Base-by-base conservation (phyloP, 805 yeast genomes). In the Naumovozyma baii region DNA sequence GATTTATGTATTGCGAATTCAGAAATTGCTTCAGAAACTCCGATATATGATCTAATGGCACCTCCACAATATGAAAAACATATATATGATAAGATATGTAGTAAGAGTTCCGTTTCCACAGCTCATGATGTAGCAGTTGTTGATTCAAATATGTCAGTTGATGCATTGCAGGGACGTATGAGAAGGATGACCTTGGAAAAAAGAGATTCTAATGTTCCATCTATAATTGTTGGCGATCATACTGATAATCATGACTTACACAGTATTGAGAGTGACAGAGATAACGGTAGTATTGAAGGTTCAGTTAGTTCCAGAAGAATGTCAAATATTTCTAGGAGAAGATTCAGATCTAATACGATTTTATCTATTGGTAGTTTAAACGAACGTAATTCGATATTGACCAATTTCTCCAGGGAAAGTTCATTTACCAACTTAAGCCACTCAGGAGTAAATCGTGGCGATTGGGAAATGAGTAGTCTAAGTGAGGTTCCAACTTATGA, bases 11-110 rank as follows among this genome's bases (percentile, higher is more conserved):
- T 29, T 29, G 31, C 15, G 13, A 29, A 29, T 12, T 29, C 15
- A 12, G 31, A 9, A 29, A 9, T 29, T 29, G 9, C 26, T 7
- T 22, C 26, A 7, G 26, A 22, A 10, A 22, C 26, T 22, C 26
- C 49, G 26, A 39, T 55, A 13, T 52, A 57, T 10, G 66, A 70
- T 4, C 66, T 70, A 41, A 68, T 75, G 61, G 92, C 95, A 1
- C 95, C 96, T 3, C 94, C 96, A 19, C 71, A 80, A 42, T 87
- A 87, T 58, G 86, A 76, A 43, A 76, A 71, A 41, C 92, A 83
- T 57, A 74, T 84, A 26, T 83, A 80, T 59, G 96, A 86, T 60
- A 66, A 82, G 39, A 61, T 86, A 15, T 85, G 83, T 83, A 70
- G 73, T 31, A 88, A 80, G 42, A 22, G 10, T 22, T 22, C 26